Evolutionary conservation across 257 asterid genomes (phyloP), one percentile per base, ranked within the genome.

Genomic region (Scutellaria minor): DNA sequence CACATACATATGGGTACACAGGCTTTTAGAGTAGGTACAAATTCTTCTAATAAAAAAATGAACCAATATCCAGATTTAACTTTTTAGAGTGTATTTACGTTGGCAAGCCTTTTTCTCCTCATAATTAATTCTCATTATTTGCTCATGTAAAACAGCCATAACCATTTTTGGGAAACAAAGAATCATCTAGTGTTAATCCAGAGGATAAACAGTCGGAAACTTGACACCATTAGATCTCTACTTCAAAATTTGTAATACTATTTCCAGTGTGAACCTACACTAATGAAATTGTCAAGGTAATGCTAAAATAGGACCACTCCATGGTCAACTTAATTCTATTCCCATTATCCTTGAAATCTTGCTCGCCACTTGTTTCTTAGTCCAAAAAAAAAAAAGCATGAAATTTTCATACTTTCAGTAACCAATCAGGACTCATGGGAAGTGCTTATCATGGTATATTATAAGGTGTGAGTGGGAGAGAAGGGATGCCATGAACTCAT

Each of bases 111-210:
- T 63, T 18, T 15, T 9, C 9, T 40, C 40, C 22, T 20, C 54
- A 20, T 42, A 20, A 64, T 12, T 31, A 66, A 35, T 47, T 27
- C 22, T 9, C 24, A 15, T 52, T 5, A 67, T 47, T 66, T 10
- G 62, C 40, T 57, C 54, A 6, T 7, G 51, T 15, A 52, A 22
- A 27, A 7, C 37, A 68, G 53, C 73, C 62, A 68, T 37, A 70
- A 70, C 13, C 24, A 56, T 20, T 70, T 13, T 22, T 12, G 27
- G 39, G 18, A 45, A 10, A 4, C 51, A 57, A 58, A 45, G 58
- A 22, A 20, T 41, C 66, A 70, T 56, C 53, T 48, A 15, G 63
- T 5, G 40, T 5, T 5, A 50, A 20, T 39, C 41, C 46, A 6
- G 41, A 47, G 3, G 51, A 51, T 13, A 52, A 62, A 20, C 39